These are phyloP conservation scores for Schizosaccharomyces pombe DNA, from an alignment of 805 yeast species.

Conservation along the genomic window ASM294v3 CU329670.1:270501-271000, in stretches of 20 bases:
- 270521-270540: slow-evolving; percentile 67
- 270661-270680: slow-evolving; percentile 77
- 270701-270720: slow-evolving; percentile 72
- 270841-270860: too few relatives aligned
- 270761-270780: neutral
- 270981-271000: neutral
- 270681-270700: slow-evolving; percentile 85
- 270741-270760: slow-evolving; percentile 30
- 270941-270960: too few relatives aligned
- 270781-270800: too few relatives aligned
- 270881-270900: too few relatives aligned
- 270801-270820: too few relatives aligned
- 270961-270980: too few relatives aligned
- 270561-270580: slow-evolving; percentile 62
- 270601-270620: slow-evolving; percentile 65
- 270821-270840: too few relatives aligned
- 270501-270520: slow-evolving; percentile 89
- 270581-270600: slow-evolving; percentile 69
- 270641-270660: slow-evolving; percentile 39
- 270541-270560: slow-evolving; percentile 60
- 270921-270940: too few relatives aligned
- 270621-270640: slow-evolving; percentile 45
- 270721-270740: slow-evolving; percentile 93
- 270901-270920: too few relatives aligned
- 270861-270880: too few relatives aligned